Conservation (phyloP, 352 stramenopile species). For the Phytophthora rubi region DNA sequence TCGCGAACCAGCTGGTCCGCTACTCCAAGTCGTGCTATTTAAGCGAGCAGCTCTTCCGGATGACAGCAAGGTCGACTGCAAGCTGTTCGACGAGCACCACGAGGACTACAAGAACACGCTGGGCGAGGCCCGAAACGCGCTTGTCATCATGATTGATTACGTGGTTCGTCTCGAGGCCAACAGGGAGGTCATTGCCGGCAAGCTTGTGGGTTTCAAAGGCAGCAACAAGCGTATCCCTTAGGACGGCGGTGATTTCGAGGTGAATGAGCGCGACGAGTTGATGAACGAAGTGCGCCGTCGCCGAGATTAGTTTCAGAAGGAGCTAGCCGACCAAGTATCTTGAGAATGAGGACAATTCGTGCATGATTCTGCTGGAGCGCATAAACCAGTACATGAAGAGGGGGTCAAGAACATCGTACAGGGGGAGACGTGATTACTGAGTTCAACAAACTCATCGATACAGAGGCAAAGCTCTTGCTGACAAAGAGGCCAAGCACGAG, state of each 20-base stretch:
- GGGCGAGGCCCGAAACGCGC: conserved; percentile 70
- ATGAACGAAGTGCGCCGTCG: conserved; percentile 88
- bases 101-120: conserved; percentile 83
- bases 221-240: conserved; percentile 87
- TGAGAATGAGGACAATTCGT: conserved; percentile 79
- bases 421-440: conserved; percentile 80
- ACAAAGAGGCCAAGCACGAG: conserved; percentile 87
- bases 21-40: conserved; percentile 87
- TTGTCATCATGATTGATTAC: conserved; percentile 86
- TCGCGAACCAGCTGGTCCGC: conserved; percentile 76
- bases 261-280: conserved; percentile 87
- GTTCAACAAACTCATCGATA: conserved; percentile 75
- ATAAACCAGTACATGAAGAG: conserved; percentile 87
- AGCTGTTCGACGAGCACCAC: conserved; percentile 85
- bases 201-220: conserved; percentile 79
- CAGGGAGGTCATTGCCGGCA: conserved; percentile 81
- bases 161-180: conserved; percentile 82
- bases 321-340: conserved; percentile 86
- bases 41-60: conserved; percentile 88
- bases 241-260: conserved; percentile 72
- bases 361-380: conserved; percentile 75
- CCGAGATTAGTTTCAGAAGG: conserved; percentile 84
- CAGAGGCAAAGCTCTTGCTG: conserved; percentile 78
- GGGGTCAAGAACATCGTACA: conserved; percentile 76
- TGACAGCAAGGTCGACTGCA: conserved; percentile 81